Evolutionary conservation across 129 eudicot species (phyloP).

Genomic region (Pulicaria dysenterica): DNA sequence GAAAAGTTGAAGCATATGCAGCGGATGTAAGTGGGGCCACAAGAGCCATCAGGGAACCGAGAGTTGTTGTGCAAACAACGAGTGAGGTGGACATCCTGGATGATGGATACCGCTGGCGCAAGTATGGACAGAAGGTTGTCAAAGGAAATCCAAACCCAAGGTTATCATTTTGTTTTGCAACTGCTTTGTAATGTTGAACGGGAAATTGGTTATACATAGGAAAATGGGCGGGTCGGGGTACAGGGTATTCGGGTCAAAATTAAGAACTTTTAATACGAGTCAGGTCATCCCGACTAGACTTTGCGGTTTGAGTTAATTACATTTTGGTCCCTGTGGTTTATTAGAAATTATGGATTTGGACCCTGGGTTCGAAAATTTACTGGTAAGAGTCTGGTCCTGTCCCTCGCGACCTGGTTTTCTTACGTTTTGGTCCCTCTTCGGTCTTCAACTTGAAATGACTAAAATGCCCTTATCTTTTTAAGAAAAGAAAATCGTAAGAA

Average conservation of each 20-base stretch:
- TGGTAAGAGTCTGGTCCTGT: too few relatives aligned
- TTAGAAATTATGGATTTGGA: too few relatives aligned
- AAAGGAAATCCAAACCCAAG: conserved; percentile 97
- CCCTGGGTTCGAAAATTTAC: too few relatives aligned
- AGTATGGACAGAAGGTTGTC: conserved; percentile 91
- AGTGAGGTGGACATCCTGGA: conserved; percentile 94
- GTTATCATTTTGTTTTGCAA: conserved; percentile 30
- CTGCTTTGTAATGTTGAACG: conserved; percentile 15
- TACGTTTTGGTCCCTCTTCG: too few relatives aligned
- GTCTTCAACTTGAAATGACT: too few relatives aligned
- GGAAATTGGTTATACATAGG: not conserved
- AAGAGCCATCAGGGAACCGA: conserved; percentile 87
- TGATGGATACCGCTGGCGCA: conserved; percentile 96
- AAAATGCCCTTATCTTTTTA: too few relatives aligned
- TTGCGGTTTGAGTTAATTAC: too few relatives aligned
- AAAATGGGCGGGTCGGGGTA: not conserved
- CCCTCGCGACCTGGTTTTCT: too few relatives aligned
- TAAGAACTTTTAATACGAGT: not conserved
- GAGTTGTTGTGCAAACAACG: conserved; percentile 91
- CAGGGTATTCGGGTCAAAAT: not conserved
- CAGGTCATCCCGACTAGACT: not conserved
- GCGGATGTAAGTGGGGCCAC: conserved; percentile 77
- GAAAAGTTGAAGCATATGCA: conserved; percentile 80
- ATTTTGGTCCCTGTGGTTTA: too few relatives aligned
- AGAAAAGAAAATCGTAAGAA: too few relatives aligned